Evolutionary conservation across 176 grass and related monocot species (phyloP), one percentile per base, ranked within the genome.

Genomic region (Tuctoria greenei): DNA sequence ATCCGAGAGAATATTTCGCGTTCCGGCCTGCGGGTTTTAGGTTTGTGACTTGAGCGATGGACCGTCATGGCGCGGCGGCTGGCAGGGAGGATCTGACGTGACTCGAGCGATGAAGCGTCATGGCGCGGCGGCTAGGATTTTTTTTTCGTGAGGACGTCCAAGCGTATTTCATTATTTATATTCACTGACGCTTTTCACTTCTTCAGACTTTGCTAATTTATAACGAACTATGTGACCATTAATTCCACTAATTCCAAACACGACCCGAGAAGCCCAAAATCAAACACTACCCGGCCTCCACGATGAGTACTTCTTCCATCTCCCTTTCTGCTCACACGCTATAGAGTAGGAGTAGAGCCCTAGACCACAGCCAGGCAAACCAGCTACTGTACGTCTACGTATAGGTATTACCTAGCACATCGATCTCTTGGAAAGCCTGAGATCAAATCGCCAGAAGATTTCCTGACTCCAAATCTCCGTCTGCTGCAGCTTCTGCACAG

Each of bases 361-460:
- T 73, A 73, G 45, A 15, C 60, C 61, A 8, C 37, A 8, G 15
- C 42, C 65, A 88, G 59, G 15, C 31, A 9, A 31, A 7, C 49
- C 67, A 89, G 61, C 79, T 66, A 85, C 58, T n/a, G n/a, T n/a
- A n/a, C n/a, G n/a, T n/a, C n/a, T n/a, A n/a, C n/a, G n/a, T n/a
- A n/a, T n/a, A n/a, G n/a, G n/a, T n/a, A n/a, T n/a, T n/a, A n/a
- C n/a, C n/a, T n/a, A 71, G 36, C 45, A 5, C 80, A 74, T 39
- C 55, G 51, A 54, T 54, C 47, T 80, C 41, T 81, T 71, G 45
- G 34, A 76, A 85, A 73, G 35, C 37, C 62, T 75, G 78, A 69
- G 61, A 74, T 44, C 79, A 81, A 72, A 55, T 75, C 40, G 61
- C 72, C 66, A 49, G 82, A 84, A 84, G 76, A 80, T 91, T 70